These are phyloP conservation scores for Diplocarpon mali DNA, from an alignment of 2,329 filamentous ascomycete genomes.

Conservation along the genomic window DNA sequence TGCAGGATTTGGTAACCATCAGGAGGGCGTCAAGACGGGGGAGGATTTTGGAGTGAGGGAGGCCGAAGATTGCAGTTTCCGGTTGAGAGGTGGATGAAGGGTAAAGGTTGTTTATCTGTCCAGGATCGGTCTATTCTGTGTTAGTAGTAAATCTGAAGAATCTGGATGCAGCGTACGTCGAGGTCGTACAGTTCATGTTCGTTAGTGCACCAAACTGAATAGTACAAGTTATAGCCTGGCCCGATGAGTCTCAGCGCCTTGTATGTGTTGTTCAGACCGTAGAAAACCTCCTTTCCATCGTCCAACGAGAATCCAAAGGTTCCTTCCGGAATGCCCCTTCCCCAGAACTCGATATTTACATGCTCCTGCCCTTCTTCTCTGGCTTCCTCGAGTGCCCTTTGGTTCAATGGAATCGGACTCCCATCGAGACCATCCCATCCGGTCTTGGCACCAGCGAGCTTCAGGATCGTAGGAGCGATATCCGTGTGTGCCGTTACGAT, in stretches of 20 bases:
- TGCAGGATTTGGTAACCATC: constrained; percentile 50
- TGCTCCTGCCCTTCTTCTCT: constrained; percentile 31
- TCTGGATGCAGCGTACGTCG: constrained; percentile 31
- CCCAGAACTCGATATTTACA: constrained; percentile 39
- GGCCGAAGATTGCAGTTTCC: constrained; percentile 26
- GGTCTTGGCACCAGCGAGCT: constrained; percentile 27
- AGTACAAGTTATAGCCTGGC: constrained; percentile 47
- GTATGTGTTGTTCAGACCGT: constrained; percentile 36
- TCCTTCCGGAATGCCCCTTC: constrained; percentile 24
- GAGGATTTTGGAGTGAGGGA: constrained; percentile 31
- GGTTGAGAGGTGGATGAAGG: constrained; percentile 12
- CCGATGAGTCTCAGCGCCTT: constrained; percentile 35
- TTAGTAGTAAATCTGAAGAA: background rate
- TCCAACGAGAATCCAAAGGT: constrained; percentile 18
- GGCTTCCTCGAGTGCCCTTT: constrained; percentile 13
- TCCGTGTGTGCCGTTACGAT: constrained; percentile 44
- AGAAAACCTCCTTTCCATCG: constrained; percentile 18
- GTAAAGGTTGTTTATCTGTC: constrained; percentile 38
- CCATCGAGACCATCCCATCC: constrained; percentile 37
- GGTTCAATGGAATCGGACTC: constrained; percentile 30
- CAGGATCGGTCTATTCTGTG: constrained; percentile 35
- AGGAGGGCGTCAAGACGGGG: constrained; percentile 46
- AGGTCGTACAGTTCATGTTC: constrained; percentile 58
- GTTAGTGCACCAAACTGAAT: constrained; percentile 58
- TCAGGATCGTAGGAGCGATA: constrained; percentile 38